Percentiles rank a stretch among this genome's conserved stretches.
phyloP scores from a whole-genome alignment of 1,284 basidiomycete genomes.

The Sphaerobolus stellatus region DNA sequence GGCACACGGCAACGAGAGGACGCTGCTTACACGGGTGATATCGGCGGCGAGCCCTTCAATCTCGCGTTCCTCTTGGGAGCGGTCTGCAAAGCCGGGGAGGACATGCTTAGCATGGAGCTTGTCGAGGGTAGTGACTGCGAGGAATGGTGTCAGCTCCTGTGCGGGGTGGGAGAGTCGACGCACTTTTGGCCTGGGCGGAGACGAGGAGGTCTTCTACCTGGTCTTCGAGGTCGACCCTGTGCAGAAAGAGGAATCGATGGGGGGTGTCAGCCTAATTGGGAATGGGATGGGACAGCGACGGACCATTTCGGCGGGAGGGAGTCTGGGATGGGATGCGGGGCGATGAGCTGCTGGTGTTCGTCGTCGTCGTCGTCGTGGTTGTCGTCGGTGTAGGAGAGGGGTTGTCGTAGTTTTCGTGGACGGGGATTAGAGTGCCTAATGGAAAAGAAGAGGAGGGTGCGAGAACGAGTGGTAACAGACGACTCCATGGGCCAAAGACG shows the following conservation, averaged over 20 bases:
- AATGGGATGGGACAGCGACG: slow-evolving; percentile 22
- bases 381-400: slow-evolving; percentile 43
- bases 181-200: slow-evolving; percentile 76
- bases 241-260: neutral
- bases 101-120: slow-evolving; percentile 95
- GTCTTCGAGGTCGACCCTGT: slow-evolving; percentile 88
- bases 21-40: slow-evolving; percentile 73
- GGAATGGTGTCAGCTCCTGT: slow-evolving; percentile 13
- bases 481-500: neutral
- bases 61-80: slow-evolving; percentile 88
- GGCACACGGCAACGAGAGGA: slow-evolving; percentile 18
- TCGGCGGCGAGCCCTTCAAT: slow-evolving; percentile 86
- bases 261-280: slow-evolving; percentile 17
- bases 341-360: slow-evolving; percentile 74
- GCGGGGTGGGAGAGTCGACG: slow-evolving; percentile 33
- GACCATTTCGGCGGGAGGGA: slow-evolving; percentile 72
- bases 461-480: slow-evolving; percentile 66
- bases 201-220: slow-evolving; percentile 80
- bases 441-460: slow-evolving; percentile 93
- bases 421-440: slow-evolving; percentile 90
- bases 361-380: slow-evolving; percentile 43
- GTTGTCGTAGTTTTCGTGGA: too few species aligned
- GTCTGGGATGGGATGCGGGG: slow-evolving; percentile 42
- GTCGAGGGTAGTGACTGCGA: slow-evolving; percentile 75
- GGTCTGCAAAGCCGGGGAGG: slow-evolving; percentile 94